Evolutionary conservation across 1,139 yeast species (phyloP).

Genomic region (Yueomyces sp.): DNA sequence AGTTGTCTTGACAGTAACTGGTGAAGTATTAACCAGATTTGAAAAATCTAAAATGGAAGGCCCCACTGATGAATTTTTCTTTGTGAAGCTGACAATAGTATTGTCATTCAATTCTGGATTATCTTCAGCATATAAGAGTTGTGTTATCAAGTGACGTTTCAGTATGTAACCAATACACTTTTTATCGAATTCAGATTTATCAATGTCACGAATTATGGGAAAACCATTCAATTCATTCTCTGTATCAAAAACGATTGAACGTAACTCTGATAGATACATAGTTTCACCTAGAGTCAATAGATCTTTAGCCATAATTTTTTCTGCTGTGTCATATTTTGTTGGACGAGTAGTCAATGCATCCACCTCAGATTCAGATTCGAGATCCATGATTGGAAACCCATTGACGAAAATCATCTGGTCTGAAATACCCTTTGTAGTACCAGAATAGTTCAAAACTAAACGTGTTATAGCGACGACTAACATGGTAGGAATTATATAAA

Average conservation of each 20-base stretch:
- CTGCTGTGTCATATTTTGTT: conserved; percentile 36
- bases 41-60: conserved; percentile 27
- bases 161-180: conserved; percentile 20
- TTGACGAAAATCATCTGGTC: conserved; percentile 87
- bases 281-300: conserved; percentile 37
- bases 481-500: conserved; percentile 89
- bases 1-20: conserved; percentile 44
- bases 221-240: conserved; percentile 35
- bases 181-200: conserved; percentile 12
- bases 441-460: conserved; percentile 60
- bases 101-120: conserved; percentile 7
- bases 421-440: conserved; percentile 71
- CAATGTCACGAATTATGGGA: conserved; percentile 34
- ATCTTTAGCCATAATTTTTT: conserved; percentile 52
- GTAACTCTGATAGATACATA: conserved; percentile 24
- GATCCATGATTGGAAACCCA: conserved; percentile 77
- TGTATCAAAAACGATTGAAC: conserved; percentile 13
- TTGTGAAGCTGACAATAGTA: conserved; percentile 9
- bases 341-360: conserved; percentile 19
- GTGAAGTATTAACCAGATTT: conserved; percentile 42
- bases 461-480: conserved; percentile 89
- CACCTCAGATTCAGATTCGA: conserved; percentile 52
- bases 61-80: conserved; percentile 5
- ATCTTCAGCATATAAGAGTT: conserved; percentile 7
- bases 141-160: conserved; percentile 13